Conservation (phyloP, 2,329 filamentous ascomycete genomes). For the Dendrostoma leiphaemia region DNA sequence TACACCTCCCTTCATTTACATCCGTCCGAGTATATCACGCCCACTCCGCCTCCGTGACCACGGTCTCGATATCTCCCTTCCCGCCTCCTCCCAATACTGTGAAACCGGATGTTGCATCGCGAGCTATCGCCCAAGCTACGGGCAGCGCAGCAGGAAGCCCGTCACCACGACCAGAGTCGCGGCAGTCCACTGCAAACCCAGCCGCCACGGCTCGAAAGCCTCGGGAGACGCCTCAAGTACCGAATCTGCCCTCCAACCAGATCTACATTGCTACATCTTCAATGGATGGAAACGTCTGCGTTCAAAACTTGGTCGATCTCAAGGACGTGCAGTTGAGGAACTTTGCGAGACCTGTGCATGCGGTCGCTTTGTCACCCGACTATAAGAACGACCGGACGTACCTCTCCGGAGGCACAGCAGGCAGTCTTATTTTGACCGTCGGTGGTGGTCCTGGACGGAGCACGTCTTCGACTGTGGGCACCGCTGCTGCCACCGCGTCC, state of each 20-base stretch:
- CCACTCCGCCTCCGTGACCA: slow-evolving; percentile 87
- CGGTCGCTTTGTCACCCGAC: slow-evolving; percentile 90
- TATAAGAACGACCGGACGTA: slow-evolving; percentile 89
- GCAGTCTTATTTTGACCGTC: slow-evolving; percentile 80
- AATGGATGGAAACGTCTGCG: slow-evolving; percentile 92
- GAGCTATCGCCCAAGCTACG: slow-evolving; percentile 28
- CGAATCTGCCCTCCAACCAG: slow-evolving; percentile 78
- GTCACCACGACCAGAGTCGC: slow-evolving; percentile 31
- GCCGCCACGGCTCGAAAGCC: slow-evolving; percentile 50
- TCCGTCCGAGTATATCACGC: slow-evolving; percentile 84
- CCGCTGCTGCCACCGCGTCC: slow-evolving; percentile 78
- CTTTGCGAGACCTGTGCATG: slow-evolving; percentile 88
- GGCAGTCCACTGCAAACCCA: slow-evolving; percentile 44
- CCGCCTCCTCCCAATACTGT: slow-evolving; percentile 54
- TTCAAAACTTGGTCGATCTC: slow-evolving; percentile 80
- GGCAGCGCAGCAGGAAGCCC: slow-evolving; percentile 34
- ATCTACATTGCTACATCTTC: slow-evolving; percentile 94
- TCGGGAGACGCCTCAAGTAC: slow-evolving; percentile 55
- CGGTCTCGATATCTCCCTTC: slow-evolving; percentile 85
- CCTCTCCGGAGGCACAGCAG: slow-evolving; percentile 85
- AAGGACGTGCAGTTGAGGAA: slow-evolving; percentile 91
- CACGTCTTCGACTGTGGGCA: slow-evolving; percentile 82
- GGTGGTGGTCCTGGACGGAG: slow-evolving; percentile 78
- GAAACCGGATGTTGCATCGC: slow-evolving; percentile 37
- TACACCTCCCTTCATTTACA: slow-evolving; percentile 80